Evolutionary conservation across 1,284 basidiomycete species (phyloP), one percentile per base, ranked within the genome.

Genomic region (Trichosporon sp.): DNA sequence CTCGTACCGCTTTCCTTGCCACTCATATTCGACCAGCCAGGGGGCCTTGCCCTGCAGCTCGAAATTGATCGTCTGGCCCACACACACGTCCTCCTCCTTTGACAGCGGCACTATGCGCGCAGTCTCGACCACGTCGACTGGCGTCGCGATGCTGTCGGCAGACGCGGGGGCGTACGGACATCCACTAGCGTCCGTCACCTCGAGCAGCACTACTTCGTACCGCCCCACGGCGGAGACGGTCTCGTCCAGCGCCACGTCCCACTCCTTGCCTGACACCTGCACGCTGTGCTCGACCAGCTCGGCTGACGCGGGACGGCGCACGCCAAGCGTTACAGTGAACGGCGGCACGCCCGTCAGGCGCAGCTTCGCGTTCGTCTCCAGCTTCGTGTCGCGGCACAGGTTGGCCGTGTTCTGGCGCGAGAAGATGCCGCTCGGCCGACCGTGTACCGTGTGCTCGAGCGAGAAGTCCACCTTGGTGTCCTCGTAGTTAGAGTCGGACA

Each of bases 1-100:
- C 3, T 85, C 86, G 71, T 90, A 85, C 19, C 84, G 76, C 77
- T 89, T 91, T 58, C 88, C 87, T 68, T 92, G 89, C 78, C 94
- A 87, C 54, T 87, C 86, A 79, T 96, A 94, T 87, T 88, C 88
- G 63, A 99, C 87, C 5, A 88, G 89, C 94, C 95, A 99, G 2
- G 95, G 95, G n/a, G 95, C 88, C 56, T 87, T 91, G 59, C 95
- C 95, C 80, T 97, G 93, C 19, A 99, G 83, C 73, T 95, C 87
- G 84, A 95, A 98, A 69, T 93, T 91, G 10, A 92, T 85, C 57
- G 87, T 84, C 71, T 98, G 95, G 27, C 95, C 95, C 9, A 93
- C 89, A 78, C 95, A 99, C 70, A 90, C 89, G 77, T 98, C 89
- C 68, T 84, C 84, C 58, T 88, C 85, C 52, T 88, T 83, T 69